phyloP scores from a whole-genome alignment of 2,329 filamentous ascomycete genomes.

The Macrophomina phaseolina region DNA sequence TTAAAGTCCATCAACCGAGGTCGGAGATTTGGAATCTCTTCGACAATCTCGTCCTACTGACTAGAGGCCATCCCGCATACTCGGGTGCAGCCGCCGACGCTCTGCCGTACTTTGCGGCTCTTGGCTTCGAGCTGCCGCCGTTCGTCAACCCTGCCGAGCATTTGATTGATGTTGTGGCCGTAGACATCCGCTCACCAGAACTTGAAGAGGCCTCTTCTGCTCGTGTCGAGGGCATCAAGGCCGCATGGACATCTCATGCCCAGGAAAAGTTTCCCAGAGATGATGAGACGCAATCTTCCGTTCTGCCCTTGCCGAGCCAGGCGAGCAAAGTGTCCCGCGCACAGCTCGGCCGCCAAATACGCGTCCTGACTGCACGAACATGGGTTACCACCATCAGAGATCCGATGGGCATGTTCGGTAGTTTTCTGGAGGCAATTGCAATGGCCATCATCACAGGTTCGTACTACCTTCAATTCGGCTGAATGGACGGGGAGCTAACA shows the following conservation, averaged over 20 bases:
- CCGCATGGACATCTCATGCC: constrained; percentile 20
- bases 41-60: constrained; percentile 72
- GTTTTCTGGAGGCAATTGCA: constrained; percentile 69
- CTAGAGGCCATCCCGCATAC: constrained; percentile 71
- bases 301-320: background rate
- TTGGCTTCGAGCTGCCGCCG: constrained; percentile 67
- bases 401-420: constrained; percentile 75
- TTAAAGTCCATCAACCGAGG: constrained; percentile 69
- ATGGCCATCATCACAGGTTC: constrained; percentile 72
- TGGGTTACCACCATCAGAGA: constrained; percentile 77
- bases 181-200: constrained; percentile 73
- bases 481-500: background rate
- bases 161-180: constrained; percentile 74
- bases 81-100: constrained; percentile 65
- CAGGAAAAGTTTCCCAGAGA: constrained; percentile 21
- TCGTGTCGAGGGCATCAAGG: constrained; percentile 65
- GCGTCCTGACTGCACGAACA: constrained; percentile 71
- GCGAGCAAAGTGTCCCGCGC: constrained; percentile 50
- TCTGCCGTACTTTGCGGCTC: constrained; percentile 66
- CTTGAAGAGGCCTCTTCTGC: constrained; percentile 65
- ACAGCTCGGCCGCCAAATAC: constrained; percentile 66
- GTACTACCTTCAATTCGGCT: constrained; percentile 49
- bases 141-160: constrained; percentile 82
- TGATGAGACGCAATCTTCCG: constrained; percentile 4
- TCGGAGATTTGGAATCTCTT: constrained; percentile 82